Evolutionary conservation across 306 rosid genomes (phyloP), one percentile per base, ranked within the genome.

Genomic region (Lablab purpureus): DNA sequence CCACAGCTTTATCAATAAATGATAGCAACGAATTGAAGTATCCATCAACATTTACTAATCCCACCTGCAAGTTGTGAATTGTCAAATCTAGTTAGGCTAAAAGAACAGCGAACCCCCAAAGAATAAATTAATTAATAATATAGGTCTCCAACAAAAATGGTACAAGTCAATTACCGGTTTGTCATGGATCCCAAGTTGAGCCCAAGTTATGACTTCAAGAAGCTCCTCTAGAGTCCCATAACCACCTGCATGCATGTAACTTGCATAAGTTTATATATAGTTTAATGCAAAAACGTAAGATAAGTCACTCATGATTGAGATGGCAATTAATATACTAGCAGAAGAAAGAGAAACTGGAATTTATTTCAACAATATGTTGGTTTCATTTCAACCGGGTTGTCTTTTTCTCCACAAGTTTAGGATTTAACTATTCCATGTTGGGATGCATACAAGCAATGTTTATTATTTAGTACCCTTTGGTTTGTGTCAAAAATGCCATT

Each of bases 121-220:
- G 43, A 68, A 22, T 49, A 67, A 23, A 10, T 55, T 21, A 34
- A 30, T 41, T 21, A 51, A 52, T 50, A 64, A 65, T 41, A 41
- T 5, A 41, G 27, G 36, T 80, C 23, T 30, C 71, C 27, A 74
- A 45, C 78, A 22, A 80, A n/a, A 68, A 12, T 65, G 73, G 72
- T 68, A 67, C 64, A 56, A 28, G 52, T 36, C 28, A 84, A 55
- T 73, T 80, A 94, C 99, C 72, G 99, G 99, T 79, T 95, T 95
- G 75, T 95, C 99, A 60, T 95, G 99, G 81, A 95, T 95, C 76
- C 99, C 99, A 73, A 95, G 98, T 75, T 95, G 99, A 70, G 99
- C 99, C 99, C 99, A 95, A 8, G 99, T 93, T 84, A 95, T 95
- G 68, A 90, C 99, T 83, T 95, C 98, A 83, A 95, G 99, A 47